A percentile compares a stretch with the other conserved stretches of the same genome.
Evolutionary conservation across 495 filamentous ascomycete genomes (phyloP).

Genomic region (Trichoderma gamsii): DNA sequence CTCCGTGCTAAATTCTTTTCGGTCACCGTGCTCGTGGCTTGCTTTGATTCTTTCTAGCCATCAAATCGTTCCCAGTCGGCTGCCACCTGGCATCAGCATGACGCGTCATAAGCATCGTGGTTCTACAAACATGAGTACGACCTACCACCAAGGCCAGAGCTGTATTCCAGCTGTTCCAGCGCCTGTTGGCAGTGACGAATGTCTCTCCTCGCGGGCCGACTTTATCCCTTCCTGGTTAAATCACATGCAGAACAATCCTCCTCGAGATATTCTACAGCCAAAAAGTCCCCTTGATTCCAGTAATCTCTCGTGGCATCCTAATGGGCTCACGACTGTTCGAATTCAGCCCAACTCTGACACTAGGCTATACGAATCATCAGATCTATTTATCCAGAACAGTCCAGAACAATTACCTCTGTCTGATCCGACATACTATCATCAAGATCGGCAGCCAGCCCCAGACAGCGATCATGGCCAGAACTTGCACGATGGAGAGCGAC

Average conservation of each 20-base stretch:
- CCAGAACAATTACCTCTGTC: neutral
- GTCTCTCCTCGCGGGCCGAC: neutral
- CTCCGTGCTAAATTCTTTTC: neutral
- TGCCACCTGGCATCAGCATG: neutral
- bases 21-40: neutral
- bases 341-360: neutral
- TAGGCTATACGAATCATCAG: neutral
- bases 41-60: constrained; percentile 1
- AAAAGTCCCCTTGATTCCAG: neutral
- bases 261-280: neutral
- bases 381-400: neutral
- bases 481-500: neutral
- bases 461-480: neutral
- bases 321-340: neutral
- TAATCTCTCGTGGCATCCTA: neutral
- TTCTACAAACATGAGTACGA: neutral
- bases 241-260: neutral
- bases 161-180: neutral
- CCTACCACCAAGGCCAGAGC: neutral
- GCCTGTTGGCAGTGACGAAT: neutral
- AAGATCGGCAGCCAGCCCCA: neutral
- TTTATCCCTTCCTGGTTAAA: neutral
- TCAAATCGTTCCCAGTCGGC: neutral
- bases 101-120: neutral
- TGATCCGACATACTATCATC: neutral